Evolutionary conservation across 140 eudicot genomes (phyloP), one percentile per base, ranked within the genome.

Genomic region (Ambrosia hybrid): DNA sequence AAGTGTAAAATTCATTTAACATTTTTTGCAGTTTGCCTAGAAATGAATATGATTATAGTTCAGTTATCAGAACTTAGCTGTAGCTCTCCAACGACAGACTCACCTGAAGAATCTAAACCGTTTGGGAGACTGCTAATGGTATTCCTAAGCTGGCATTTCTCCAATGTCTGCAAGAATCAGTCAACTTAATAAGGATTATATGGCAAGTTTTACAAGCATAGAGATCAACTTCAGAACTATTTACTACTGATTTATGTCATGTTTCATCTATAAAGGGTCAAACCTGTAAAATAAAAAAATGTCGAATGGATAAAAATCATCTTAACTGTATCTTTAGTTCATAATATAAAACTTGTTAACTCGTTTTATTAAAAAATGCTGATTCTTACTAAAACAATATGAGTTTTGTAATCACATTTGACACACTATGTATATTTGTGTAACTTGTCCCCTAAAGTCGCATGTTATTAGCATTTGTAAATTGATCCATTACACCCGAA

Each of bases 101-200:
- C 33, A 91, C 97, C 97, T 3, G 92, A 85, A 48, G 95, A 83
- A 70, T 89, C 92, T 5, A 92, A 76, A 78, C 85, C 78, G 78
- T 80, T 83, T 74, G 98, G 92, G 46, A 92, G 96, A 71, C 71
- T 71, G 43, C 80, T 73, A 73, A 92, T 76, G 68, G 80, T 85
- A 61, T 52, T 81, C 79, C 87, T 87, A 14, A 92, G 96, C 72
- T 89, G 96, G 60, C 98, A 89, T 80, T 89, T 92, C 69, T 89
- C 92, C 26, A 92, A 76, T 45, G 95, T 95, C 95, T 89, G 76
- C 8, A 82, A 65, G 88, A 83, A 69, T 90, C 89, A 17, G 21
- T 73, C 61, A 39, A 39, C 45, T 39, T 4, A 39, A 39, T 39
- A 4, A 39, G 45, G 45, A 39, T 39, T 39, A 21, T 39, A 72